A percentile compares a stretch with the other conserved stretches of the same genome.
These are phyloP conservation scores for Hypericum perforatum DNA, from an alignment of 345 rosid species.

Conservation along the genomic window DNA sequence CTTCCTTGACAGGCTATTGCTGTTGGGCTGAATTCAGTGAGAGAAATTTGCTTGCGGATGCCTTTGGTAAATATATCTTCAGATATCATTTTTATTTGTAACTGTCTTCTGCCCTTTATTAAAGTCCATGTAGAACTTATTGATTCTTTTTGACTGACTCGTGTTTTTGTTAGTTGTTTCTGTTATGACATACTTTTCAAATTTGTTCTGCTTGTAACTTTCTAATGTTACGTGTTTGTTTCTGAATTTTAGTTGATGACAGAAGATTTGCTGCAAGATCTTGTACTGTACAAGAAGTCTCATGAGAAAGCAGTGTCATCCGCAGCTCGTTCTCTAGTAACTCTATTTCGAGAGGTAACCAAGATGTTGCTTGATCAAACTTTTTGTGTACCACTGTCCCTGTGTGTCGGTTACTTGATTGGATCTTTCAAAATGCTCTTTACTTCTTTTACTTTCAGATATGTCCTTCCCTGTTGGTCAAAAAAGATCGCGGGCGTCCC, in stretches of 20 bases:
- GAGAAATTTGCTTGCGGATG: constrained; percentile 92
- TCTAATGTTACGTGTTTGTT: constrained; percentile 1
- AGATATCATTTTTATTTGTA: neutral
- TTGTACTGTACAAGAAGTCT: constrained; percentile 72
- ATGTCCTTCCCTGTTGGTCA: constrained; percentile 79
- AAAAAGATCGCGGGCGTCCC: constrained; percentile 94
- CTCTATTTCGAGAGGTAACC: constrained; percentile 87
- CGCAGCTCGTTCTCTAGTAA: constrained; percentile 80
- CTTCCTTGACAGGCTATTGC: constrained; percentile 60
- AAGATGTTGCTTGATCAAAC: constrained; percentile 3
- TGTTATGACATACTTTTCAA: too few species aligned
- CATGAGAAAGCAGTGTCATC: constrained; percentile 82
- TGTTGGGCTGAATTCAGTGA: constrained; percentile 74
- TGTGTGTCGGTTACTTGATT: too few species aligned
- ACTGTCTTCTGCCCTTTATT: neutral
- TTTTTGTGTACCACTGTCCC: neutral
- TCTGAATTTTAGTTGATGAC: constrained; percentile 67
- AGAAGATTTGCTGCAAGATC: constrained; percentile 93
- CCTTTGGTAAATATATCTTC: constrained; percentile 51
- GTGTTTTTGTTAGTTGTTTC: too few species aligned
- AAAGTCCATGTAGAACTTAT: too few species aligned
- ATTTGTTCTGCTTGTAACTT: too few species aligned
- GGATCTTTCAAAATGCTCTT: neutral
- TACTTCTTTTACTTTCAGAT: constrained; percentile 34
- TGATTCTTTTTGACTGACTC: too few species aligned